These are phyloP conservation scores for Endoconidiophora polonica DNA, from an alignment of 2,329 filamentous ascomycete species.

Conservation along the genomic window DNA sequence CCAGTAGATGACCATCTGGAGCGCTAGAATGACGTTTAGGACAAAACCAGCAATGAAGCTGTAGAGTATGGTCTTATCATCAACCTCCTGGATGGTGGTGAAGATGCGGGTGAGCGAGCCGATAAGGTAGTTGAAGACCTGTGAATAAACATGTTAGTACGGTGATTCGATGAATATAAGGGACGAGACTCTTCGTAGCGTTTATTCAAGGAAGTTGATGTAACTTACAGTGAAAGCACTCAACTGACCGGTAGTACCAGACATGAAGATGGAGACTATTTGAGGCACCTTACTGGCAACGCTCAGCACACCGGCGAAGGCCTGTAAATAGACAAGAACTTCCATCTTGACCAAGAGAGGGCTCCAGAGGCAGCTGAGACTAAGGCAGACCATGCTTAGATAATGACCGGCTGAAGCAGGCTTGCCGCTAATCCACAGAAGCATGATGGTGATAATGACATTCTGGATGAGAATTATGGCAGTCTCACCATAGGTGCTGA, in stretches of 20 bases:
- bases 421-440: slow-evolving; percentile 66
- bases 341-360: slow-evolving; percentile 54
- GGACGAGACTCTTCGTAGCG: neutral
- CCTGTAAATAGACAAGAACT: slow-evolving; percentile 60
- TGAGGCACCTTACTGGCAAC: slow-evolving; percentile 89
- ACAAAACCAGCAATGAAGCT: slow-evolving; percentile 80
- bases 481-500: slow-evolving; percentile 93
- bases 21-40: slow-evolving; percentile 74
- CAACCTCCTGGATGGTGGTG: slow-evolving; percentile 92
- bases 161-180: neutral
- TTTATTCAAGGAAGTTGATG: slow-evolving; percentile 7
- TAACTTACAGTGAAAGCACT: slow-evolving; percentile 80
- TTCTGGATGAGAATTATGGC: slow-evolving; percentile 86
- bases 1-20: slow-evolving; percentile 96
- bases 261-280: slow-evolving; percentile 67
- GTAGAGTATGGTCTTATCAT: slow-evolving; percentile 91
- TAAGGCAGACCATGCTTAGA: slow-evolving; percentile 37
- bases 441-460: slow-evolving; percentile 70
- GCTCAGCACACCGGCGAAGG: slow-evolving; percentile 64
- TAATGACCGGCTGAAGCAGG: slow-evolving; percentile 55
- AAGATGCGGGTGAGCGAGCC: slow-evolving; percentile 92
- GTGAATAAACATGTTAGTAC: slow-evolving; percentile 7
- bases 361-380: slow-evolving; percentile 45
- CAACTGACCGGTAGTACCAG: slow-evolving; percentile 85
- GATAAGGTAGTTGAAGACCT: slow-evolving; percentile 97